Percentiles rank a stretch among this genome's conserved stretches.
Evolutionary conservation across 345 rosid genomes (phyloP).

Genomic region (Brassica incana): DNA sequence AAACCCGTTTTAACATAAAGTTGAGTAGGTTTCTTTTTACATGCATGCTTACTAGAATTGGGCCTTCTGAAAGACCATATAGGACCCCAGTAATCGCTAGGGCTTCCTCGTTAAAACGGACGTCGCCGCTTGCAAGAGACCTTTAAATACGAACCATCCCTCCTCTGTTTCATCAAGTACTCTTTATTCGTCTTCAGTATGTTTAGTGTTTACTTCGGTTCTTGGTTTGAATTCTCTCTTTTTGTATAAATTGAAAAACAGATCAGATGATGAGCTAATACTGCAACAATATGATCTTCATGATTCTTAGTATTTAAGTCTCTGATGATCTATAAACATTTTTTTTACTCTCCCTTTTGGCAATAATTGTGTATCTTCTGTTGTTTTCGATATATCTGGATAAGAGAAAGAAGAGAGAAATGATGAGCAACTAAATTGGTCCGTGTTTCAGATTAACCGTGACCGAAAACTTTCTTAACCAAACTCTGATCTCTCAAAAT

Average conservation of each 20-base stretch:
- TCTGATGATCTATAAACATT: conserved; percentile 30
- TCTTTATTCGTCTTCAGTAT: neutral
- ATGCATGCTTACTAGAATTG: neutral
- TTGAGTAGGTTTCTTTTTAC: neutral
- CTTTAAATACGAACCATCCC: conserved; percentile 16
- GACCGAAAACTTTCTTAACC: conserved; percentile 35
- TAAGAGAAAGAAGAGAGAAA: conserved; percentile 10
- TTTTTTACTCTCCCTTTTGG: neutral
- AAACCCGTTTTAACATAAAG: neutral
- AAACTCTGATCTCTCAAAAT: conserved; percentile 35
- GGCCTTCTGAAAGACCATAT: neutral
- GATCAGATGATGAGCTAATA: conserved; percentile 36
- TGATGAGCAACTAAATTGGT: conserved; percentile 40
- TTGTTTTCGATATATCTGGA: neutral
- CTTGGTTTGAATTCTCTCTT: neutral
- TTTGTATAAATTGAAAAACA: neutral
- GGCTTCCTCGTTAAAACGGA: conserved; percentile 1
- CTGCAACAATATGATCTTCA: conserved; percentile 43
- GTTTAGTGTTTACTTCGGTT: neutral
- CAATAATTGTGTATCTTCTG: neutral
- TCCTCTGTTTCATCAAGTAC: neutral
- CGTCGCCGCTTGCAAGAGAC: conserved; percentile 6
- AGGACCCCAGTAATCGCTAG: conserved; percentile 9
- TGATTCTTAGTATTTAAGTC: conserved; percentile 43
- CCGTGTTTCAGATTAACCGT: conserved; percentile 43